Conservation (phyloP, 352 stramenopile genomes). For the Phytopythium montanum region DNA sequence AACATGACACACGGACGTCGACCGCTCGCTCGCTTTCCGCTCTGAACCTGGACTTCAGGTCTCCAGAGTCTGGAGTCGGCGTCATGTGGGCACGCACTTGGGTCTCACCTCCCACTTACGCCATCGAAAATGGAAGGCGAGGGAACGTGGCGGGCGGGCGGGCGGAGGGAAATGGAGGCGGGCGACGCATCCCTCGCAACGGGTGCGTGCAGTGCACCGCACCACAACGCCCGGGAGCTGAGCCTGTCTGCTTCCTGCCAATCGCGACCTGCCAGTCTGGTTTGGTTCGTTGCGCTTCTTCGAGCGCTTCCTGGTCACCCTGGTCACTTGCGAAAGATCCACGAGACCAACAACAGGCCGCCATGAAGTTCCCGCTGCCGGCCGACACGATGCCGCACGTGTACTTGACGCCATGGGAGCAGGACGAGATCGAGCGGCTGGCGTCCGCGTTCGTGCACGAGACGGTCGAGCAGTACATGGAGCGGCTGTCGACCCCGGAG, state of each 20-base stretch:
- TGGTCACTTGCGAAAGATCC: background rate
- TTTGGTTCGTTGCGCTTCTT: background rate
- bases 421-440: slow-evolving; percentile 24
- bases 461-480: slow-evolving; percentile 29
- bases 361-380: slow-evolving; percentile 31
- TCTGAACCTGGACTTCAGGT: too few species aligned
- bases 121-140: too few species aligned
- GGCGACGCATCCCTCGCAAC: background rate
- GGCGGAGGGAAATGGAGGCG: too few species aligned
- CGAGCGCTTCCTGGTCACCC: background rate
- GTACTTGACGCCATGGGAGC: slow-evolving; percentile 13
- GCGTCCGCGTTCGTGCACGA: slow-evolving; percentile 23
- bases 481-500: slow-evolving; percentile 12
- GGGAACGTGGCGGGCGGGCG: too few species aligned
- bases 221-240: too few species aligned
- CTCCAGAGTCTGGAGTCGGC: too few species aligned
- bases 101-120: too few species aligned
- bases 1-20: background rate
- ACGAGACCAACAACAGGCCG: background rate
- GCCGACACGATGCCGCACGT: slow-evolving; percentile 18
- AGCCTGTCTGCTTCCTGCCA: background rate
- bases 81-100: too few species aligned
- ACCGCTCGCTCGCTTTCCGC: background rate
- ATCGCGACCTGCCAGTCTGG: background rate
- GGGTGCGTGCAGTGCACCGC: too few species aligned